Evolutionary conservation across 768 basidiomycete genomes (phyloP).

Genomic region (Tricholoma matsutake): DNA sequence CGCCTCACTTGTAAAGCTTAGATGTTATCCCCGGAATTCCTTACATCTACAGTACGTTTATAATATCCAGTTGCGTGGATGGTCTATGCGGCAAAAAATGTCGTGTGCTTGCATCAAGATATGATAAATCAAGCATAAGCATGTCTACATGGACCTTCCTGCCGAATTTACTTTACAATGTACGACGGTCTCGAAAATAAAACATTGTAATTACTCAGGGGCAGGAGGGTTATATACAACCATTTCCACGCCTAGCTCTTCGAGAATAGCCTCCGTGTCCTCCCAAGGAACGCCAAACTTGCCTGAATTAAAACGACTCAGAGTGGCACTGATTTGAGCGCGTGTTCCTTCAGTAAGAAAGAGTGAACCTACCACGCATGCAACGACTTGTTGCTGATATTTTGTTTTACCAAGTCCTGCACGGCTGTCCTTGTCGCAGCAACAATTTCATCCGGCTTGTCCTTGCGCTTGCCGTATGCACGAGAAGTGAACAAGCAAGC

Average conservation of each 20-base stretch:
- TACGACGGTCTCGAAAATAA: not conserved
- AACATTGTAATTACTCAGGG: not conserved
- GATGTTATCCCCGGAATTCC: too few relatives aligned
- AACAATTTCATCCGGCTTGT: slow-evolving; percentile 34
- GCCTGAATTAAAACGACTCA: slow-evolving; percentile 41
- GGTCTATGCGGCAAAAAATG: not conserved
- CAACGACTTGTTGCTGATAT: slow-evolving; percentile 27
- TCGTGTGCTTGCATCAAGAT: not conserved
- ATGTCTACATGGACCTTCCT: not conserved
- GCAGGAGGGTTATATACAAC: slow-evolving; percentile 30
- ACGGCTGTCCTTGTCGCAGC: slow-evolving; percentile 32
- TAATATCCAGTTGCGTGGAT: too few relatives aligned
- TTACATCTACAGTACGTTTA: too few relatives aligned
- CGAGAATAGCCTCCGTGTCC: slow-evolving; percentile 32
- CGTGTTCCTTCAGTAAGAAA: not conserved
- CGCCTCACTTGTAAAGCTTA: too few relatives aligned
- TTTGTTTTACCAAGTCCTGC: slow-evolving; percentile 32
- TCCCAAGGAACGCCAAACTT: slow-evolving; percentile 44
- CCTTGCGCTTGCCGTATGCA: slow-evolving; percentile 36
- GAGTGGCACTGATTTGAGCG: not conserved
- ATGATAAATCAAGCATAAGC: too few relatives aligned
- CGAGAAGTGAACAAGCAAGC: slow-evolving; percentile 42
- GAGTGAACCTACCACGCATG: slow-evolving; percentile 36
- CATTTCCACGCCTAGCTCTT: slow-evolving; percentile 31
- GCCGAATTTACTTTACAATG: not conserved